Evolutionary conservation across 140 eudicot genomes (phyloP), one percentile per base, ranked within the genome.

Genomic region (Oenanthe javanica): DNA sequence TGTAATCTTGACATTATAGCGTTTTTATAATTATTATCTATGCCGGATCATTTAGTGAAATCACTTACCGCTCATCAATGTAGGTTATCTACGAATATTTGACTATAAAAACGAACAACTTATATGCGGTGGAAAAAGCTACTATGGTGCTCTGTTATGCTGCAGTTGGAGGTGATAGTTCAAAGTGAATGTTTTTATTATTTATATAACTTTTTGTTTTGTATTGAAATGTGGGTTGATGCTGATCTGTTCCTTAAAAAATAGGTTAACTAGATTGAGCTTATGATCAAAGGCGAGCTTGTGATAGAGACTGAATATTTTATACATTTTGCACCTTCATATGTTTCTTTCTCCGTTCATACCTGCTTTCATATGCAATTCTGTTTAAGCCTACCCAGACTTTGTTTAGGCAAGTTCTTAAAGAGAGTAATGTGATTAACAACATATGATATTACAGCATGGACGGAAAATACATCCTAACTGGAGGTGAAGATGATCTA

Each of bases 401-500:
- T 67, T 31, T 67, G 74, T 67, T 67, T 66, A 25, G 46, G 45
- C 49, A 42, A 38, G 50, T 72, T 47, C 4, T 74, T 64, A 15
- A 46, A 74, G 66, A 80, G 40, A 47, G 76, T 71, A 54, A 71
- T 78, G 77, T 70, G 45, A 83, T 80, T 83, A 82, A 86, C 46
- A 78, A 52, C 43, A 36, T 69, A 31, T 85, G 61, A 81, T 83
- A 89, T 57, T 49, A 87, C 95, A 95, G 99, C 87, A 84, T 88
- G 97, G 99, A 95, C 80, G 96, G 97, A 46, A 95, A 95, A 76
- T 95, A 95, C 79, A 87, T 95, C 81, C 82, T 92, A 83, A 89
- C 97, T 5, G 99, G 99, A 77, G 99, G 99, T 7, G 99, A 95
- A 84, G 99, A 95, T 81, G 99, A 95, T 86, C 89, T 95, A 64